phyloP scores from a whole-genome alignment of 2,329 filamentous ascomycete genomes.

The Chaetomiaceae sp. region DNA sequence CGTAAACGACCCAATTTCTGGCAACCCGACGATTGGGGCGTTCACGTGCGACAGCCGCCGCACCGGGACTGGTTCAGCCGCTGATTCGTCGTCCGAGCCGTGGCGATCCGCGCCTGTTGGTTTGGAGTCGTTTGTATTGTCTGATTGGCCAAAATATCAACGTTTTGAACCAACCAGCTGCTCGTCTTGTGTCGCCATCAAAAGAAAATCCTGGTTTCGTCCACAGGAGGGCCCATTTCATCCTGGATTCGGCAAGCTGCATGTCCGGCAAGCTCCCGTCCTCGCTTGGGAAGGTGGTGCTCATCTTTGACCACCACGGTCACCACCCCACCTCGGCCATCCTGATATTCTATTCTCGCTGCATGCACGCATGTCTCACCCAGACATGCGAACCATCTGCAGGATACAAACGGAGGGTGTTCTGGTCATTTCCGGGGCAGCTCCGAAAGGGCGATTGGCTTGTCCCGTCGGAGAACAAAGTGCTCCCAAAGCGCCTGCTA shows the following conservation, averaged over 20 bases:
- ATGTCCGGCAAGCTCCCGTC: no score
- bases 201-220: not conserved
- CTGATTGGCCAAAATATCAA: constrained; percentile 19
- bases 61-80: not conserved
- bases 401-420: constrained; percentile 12
- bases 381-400: constrained; percentile 22
- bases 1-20: constrained; percentile 14
- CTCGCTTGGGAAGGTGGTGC: no score
- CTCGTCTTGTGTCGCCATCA: not conserved
- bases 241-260: constrained; percentile 5
- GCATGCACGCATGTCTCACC: constrained; percentile 20
- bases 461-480: not conserved
- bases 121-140: constrained; percentile 13
- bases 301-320: no score
- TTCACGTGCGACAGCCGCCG: constrained; percentile 17
- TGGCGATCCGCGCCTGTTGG: constrained; percentile 2
- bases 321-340: no score
- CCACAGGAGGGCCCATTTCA: not conserved
- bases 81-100: constrained; percentile 12
- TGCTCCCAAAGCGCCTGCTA: no score
- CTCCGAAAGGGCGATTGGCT: constrained; percentile 5
- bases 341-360: constrained; percentile 6
- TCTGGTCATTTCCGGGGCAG: not conserved
- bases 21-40: constrained; percentile 8
- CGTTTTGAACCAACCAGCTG: constrained; percentile 19